Conservation (phyloP, 129 eudicot genomes). For the Lactuca saligna region DNA sequence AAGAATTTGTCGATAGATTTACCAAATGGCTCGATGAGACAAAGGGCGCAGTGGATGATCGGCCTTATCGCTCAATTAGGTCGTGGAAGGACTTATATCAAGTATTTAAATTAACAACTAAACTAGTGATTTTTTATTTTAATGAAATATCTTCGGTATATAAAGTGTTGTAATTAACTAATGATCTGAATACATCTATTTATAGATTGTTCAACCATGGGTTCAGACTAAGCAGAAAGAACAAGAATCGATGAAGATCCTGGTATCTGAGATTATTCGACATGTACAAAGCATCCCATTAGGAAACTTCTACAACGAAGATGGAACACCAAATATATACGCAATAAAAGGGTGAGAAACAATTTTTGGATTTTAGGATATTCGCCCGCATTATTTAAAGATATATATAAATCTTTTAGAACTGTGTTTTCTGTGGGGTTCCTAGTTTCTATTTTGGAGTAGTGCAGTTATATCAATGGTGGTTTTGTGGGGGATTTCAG, state of each 20-base stretch:
- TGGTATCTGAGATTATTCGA: constrained; percentile 56
- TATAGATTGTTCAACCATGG: constrained; percentile 83
- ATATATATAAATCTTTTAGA: no score
- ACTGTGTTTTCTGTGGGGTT: no score
- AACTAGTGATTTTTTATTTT: neutral
- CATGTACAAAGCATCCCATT: constrained; percentile 48
- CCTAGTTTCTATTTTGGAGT: no score
- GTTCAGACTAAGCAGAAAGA: constrained; percentile 65
- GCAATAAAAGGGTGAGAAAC: constrained; percentile 51
- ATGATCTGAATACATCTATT: constrained; percentile 9
- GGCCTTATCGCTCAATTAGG: constrained; percentile 51
- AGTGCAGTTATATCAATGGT: neutral
- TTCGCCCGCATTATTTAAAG: no score
- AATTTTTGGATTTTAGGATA: no score
- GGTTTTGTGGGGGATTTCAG: constrained; percentile 31
- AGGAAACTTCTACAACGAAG: constrained; percentile 56
- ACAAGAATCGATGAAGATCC: constrained; percentile 57
- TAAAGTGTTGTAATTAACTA: neutral
- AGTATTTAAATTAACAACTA: constrained; percentile 32
- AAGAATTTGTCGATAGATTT: constrained; percentile 60
- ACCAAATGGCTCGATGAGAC: constrained; percentile 67
- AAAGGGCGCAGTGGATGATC: constrained; percentile 51
- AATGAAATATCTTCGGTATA: neutral
- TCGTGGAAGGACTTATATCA: constrained; percentile 63
- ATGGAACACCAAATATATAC: constrained; percentile 54